A percentile compares a stretch with the other conserved stretches of the same genome.
Conservation (phyloP, 139 green algal species). For the Penium margaritaceum region DNA sequence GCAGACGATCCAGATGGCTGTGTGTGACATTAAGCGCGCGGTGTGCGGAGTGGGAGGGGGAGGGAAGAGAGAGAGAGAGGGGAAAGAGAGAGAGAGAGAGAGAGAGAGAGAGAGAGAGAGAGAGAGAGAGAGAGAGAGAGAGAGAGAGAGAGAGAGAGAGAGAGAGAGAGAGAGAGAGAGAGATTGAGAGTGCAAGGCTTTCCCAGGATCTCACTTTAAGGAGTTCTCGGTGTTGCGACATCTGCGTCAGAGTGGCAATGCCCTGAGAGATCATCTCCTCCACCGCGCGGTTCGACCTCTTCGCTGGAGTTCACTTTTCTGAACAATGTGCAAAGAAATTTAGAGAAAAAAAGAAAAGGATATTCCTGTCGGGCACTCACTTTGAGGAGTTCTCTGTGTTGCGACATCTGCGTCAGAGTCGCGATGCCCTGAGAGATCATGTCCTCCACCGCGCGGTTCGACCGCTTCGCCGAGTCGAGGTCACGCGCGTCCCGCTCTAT, state of each 20-base stretch:
- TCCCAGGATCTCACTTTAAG: constrained; percentile 35
- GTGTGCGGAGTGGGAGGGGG: no score
- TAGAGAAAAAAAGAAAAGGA: not conserved
- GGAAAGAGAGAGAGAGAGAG: no score
- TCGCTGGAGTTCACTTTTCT: not conserved
- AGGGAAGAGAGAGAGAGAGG: no score
- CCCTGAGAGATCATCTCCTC: constrained; percentile 14
- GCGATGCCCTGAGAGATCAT: not conserved
- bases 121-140: no score
- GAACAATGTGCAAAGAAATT: not conserved
- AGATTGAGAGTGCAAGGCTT: no score
- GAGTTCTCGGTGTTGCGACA: constrained; percentile 23
- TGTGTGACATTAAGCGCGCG: no score
- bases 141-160: no score
- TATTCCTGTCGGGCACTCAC: not conserved
- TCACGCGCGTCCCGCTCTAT: constrained; percentile 7
- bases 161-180: no score
- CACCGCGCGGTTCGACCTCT: not conserved
- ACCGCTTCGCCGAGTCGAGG: constrained; percentile 13
- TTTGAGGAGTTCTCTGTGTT: constrained; percentile 33
- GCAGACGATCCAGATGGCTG: no score
- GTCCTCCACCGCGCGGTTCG: constrained; percentile 16
- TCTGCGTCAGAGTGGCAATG: constrained; percentile 7
- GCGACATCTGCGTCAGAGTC: constrained; percentile 10
- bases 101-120: no score